Evolutionary conservation across 164 flowering plant species (phyloP), one percentile per base, ranked within the genome.

Genomic region (Liriodendron chinense): DNA sequence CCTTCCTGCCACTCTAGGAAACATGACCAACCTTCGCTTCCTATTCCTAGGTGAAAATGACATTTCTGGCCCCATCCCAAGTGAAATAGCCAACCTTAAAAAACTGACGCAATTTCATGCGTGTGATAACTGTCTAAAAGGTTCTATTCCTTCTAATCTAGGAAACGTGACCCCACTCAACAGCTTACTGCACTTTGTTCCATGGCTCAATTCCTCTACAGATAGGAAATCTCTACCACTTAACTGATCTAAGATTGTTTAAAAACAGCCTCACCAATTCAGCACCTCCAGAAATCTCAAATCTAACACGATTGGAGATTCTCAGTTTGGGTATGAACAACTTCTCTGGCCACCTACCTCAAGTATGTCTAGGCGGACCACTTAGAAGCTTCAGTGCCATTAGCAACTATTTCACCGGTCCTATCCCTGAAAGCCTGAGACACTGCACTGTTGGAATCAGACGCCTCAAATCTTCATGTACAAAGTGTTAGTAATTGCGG

Each of bases 371-470:
- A 57, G 77, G 77, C 0, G 65, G 77, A 28, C 10, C 56, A 10
- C 77, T 81, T 0, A 18, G 12, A 22, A 49, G 65, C 67, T 76
- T 81, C 26, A 24, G 61, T 23, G 81, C 75, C 12, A 8, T 23
- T 12, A 48, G 26, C 66, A 78, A 81, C 59, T 69, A 47, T 24
- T 62, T 81, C 72, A 43, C 68, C 1, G 83, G 83, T 9, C 75
- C 79, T 2, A 76, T 81, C 24, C 81, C 83, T 16, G 43, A 34
- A 4, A 34, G 43, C 43, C 43, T 34, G 43, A 34, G 43, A 34
- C 3, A 34, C 43, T 34, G 43, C 43, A 34, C 43, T 4, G 2
- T n/a, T n/a, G n/a, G n/a, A n/a, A n/a, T n/a, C n/a, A n/a, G n/a
- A n/a, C n/a, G n/a, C n/a, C n/a, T n/a, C n/a, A n/a, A n/a, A n/a